Evolutionary conservation across 164 flowering plant genomes (phyloP).

Genomic region (Chimonanthus praecox): DNA sequence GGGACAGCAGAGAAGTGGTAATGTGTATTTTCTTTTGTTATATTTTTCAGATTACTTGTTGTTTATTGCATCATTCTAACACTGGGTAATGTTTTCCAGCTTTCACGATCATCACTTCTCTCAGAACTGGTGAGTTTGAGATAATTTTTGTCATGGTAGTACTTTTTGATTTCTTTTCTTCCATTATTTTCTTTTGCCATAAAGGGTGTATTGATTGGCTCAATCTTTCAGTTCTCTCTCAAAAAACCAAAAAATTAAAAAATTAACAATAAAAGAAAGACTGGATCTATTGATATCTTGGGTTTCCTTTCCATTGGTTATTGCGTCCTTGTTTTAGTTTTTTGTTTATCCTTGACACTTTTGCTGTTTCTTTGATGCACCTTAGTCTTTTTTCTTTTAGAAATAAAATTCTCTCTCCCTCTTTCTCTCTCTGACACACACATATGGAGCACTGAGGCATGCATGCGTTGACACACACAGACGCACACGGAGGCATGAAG

Average conservation of each 20-base stretch:
- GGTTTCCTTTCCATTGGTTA: neutral
- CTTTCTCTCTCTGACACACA: no score
- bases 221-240: no score
- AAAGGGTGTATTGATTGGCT: neutral
- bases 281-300: no score
- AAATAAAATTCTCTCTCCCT: no score
- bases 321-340: neutral
- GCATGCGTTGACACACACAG: no score
- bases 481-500: no score
- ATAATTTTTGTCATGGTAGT: neutral
- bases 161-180: no score
- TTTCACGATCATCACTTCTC: constrained; percentile 69
- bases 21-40: constrained; percentile 1
- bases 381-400: no score
- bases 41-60: neutral
- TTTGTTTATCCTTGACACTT: neutral
- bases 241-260: no score
- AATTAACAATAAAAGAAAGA: no score
- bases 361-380: no score
- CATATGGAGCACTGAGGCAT: no score
- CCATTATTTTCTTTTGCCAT: neutral
- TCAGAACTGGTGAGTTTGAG: constrained; percentile 66
- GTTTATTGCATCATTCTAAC: neutral
- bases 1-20: constrained; percentile 82
- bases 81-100: constrained; percentile 38